Base-by-base conservation (phyloP, 148 eudicot species). In the Pouteria glomerata region DNA sequence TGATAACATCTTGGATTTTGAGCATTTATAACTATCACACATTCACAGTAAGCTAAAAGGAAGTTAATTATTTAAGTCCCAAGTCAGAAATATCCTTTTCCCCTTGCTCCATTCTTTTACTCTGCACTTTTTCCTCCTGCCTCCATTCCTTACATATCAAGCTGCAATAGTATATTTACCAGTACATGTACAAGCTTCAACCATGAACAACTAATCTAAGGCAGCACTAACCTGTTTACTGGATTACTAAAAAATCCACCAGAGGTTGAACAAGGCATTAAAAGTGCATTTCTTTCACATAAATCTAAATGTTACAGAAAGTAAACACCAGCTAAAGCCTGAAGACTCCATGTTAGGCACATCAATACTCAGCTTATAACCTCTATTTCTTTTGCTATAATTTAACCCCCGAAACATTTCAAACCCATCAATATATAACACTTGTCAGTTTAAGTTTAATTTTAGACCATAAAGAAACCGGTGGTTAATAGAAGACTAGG, bases 371-470 rank as follows among this genome's bases (percentile, higher is more conserved):
- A 24, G 31, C 11, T 15, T 1, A 41, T 4, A 63, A 41, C 51
- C 35, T 27, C 50, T 65, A 29, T 65, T 65, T 66, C 24, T 66
- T 62, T 62, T 62, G 29, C 66, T 37, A 24, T 23, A 27, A 14
- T 63, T 44, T 42, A 42, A 65, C 31, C 53, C 48, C 27, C 30
- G 39, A 33, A 47, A 45, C 56, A 66, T 12, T 16, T 45, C 26
- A 66, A 45, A 30, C 34, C 12, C 21, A 47, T 66, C 24, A 64
- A 64, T 24, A 64, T 2, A 16, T 8, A 29, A 30, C 6, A 27
- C 14, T 3, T 29, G 37, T 16, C 37, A 48, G 48, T 18, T 30
- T 8, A 13, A 26, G 34, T 41, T 66, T 52, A 33, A 39, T 33
- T 67, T n/a, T 50, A 1, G 21, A 13, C 26, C 1, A 29, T 35